Percentiles rank a stretch among this genome's conserved stretches.
phyloP scores from a whole-genome alignment of 306 rosid genomes.

The Cicer arietinum region DNA sequence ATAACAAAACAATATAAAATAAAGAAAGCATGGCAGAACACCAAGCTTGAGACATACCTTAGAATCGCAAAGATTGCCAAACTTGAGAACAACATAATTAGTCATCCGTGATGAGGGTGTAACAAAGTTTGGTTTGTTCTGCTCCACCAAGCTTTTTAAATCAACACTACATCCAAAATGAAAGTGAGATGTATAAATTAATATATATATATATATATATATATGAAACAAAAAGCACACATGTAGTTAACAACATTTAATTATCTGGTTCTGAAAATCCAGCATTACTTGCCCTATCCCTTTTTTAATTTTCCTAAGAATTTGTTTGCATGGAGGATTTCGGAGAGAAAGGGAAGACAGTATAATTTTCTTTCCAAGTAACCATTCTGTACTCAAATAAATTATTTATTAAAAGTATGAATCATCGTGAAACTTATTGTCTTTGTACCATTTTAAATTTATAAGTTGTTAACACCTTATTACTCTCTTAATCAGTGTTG shows the following conservation, averaged over 20 bases:
- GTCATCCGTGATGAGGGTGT: slow-evolving; percentile 92
- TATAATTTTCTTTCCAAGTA: neutral
- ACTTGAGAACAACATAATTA: slow-evolving; percentile 83
- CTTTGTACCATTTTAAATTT: neutral
- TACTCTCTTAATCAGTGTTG: too few relatives aligned
- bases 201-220: neutral
- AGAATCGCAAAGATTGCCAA: slow-evolving; percentile 66
- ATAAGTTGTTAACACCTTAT: neutral
- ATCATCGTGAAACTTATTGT: neutral
- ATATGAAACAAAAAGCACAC: slow-evolving; percentile 2
- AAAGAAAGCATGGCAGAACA: slow-evolving; percentile 19
- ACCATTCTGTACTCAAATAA: neutral
- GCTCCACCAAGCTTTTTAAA: slow-evolving; percentile 88
- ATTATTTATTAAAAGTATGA: neutral
- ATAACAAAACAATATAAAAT: slow-evolving; percentile 16
- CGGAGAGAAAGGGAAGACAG: neutral
- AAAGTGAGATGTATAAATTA: slow-evolving; percentile 31
- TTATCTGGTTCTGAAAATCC: slow-evolving; percentile 15
- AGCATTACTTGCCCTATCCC: neutral
- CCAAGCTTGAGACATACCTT: slow-evolving; percentile 53
- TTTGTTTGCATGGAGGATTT: neutral
- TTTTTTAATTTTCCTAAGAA: neutral
- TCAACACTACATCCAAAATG: slow-evolving; percentile 74
- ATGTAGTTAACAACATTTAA: slow-evolving; percentile 7
- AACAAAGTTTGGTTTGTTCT: slow-evolving; percentile 81